A percentile compares a stretch with the other conserved stretches of the same genome.
Conservation (phyloP, 805 yeast species). For the Tanozyma kutaoensis region DNA sequence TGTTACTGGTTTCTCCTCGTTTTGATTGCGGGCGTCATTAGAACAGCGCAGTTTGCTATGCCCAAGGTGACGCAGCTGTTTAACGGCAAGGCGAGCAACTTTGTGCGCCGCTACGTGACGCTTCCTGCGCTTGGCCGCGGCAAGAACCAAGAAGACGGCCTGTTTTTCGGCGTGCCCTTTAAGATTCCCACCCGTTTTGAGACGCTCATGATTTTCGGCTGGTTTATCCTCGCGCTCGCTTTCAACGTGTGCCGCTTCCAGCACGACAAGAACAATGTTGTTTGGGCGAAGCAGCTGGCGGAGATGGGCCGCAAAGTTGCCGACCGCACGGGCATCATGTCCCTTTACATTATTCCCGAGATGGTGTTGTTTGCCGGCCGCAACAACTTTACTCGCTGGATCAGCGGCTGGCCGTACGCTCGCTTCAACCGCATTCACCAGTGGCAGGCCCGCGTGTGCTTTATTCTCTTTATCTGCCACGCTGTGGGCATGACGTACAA, state of each 20-base stretch:
- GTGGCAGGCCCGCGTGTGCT: slow-evolving; percentile 45
- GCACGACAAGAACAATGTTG: neutral
- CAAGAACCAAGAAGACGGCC: neutral
- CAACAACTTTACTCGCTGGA: slow-evolving; percentile 49
- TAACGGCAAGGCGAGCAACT: neutral
- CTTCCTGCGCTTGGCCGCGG: neutral
- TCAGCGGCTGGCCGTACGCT: slow-evolving; percentile 51
- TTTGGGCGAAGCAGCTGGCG: neutral
- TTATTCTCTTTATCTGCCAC: slow-evolving; percentile 41
- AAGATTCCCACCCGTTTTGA: neutral
- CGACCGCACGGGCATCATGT: slow-evolving; percentile 41
- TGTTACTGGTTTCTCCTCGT: slow-evolving; percentile 17
- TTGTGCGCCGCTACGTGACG: neutral
- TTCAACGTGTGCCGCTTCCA: neutral
- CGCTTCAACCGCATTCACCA: slow-evolving; percentile 54
- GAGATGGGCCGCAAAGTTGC: slow-evolving; percentile 3
- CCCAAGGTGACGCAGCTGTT: neutral
- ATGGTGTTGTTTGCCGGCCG: slow-evolving; percentile 53
- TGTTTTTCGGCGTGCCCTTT: neutral
- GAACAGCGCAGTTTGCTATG: slow-evolving; percentile 6
- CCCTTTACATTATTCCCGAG: slow-evolving; percentile 38
- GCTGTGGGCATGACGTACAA: slow-evolving; percentile 16
- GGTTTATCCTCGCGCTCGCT: neutral
- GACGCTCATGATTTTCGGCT: neutral
- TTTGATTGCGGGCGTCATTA: slow-evolving; percentile 20